Base-by-base conservation (phyloP, 164 flowering plant species). In the Warburgia ugandensis region DNA sequence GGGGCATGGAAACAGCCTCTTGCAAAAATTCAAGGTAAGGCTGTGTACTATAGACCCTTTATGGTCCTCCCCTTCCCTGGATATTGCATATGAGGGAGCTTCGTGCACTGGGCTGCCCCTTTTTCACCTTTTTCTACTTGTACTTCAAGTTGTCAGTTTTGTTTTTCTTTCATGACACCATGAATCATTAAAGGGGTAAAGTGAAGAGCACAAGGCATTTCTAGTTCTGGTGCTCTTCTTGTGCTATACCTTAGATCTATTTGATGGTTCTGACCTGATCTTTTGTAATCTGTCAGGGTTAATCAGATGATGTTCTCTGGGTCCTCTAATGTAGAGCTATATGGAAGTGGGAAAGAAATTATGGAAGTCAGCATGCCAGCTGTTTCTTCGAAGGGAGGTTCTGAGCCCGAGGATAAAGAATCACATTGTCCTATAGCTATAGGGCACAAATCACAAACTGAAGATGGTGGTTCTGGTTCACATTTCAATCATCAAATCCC, bases 241-340 rank as follows among this genome's bases (percentile, higher is more conserved):
- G 6, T 44, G 46, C n/a, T 22, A 6, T 38, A 1, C 32, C 25
- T 31, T 36, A 1, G 3, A 25, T 14, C 1, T 13, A 26, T 25
- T 35, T 59, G 13, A 3, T 23, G 7, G 1, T 13, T 27, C 17
- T 23, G 17, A 2, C 16, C 12, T 33, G 4, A 0, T 30, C 22
- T 32, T 25, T 48, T 48, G 52, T 20, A 27, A 47, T 50, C 29
- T 50, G 26, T 33, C 78, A 87, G 96, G 99, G 84, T 83, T 54
- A 94, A 94, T 58, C 91, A 72, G 63, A 69, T 73, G 11, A 86
- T 94, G 87, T 94, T 86, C 65, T 79, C 95, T 41, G 87, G 89
- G n/a, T 62, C 77, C 54, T 62, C 83, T 40, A 72, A 49, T 58
- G 40, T 75, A 54, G 74, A 74, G 58, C 58, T 76, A 7, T 77